Conservation (phyloP, 2,329 filamentous ascomycete genomes). For the Chaetomiaceae sp. region DNA sequence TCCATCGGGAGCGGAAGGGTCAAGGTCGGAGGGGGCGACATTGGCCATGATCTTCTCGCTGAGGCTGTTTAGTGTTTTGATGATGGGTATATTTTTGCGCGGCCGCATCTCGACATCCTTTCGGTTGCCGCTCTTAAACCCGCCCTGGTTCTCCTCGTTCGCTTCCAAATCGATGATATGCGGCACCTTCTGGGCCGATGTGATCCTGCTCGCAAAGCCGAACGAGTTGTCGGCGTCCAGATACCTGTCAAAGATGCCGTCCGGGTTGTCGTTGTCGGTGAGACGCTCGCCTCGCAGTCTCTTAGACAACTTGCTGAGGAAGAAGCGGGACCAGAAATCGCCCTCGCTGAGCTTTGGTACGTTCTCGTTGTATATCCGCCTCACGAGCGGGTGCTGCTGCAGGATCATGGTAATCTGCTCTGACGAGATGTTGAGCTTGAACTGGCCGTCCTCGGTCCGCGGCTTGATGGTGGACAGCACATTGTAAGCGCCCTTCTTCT, state of each 20-base stretch:
- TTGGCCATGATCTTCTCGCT: constrained; percentile 92
- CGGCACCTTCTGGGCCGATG: constrained; percentile 61
- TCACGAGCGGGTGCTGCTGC: constrained; percentile 84
- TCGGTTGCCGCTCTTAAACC: constrained; percentile 71
- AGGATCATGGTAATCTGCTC: constrained; percentile 94
- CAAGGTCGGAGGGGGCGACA: constrained; percentile 71
- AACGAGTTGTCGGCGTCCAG: constrained; percentile 63
- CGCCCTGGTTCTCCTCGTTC: constrained; percentile 93
- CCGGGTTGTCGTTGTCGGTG: constrained; percentile 66
- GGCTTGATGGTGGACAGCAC: constrained; percentile 87
- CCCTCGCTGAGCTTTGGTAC: constrained; percentile 73
- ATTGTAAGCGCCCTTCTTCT: constrained; percentile 87
- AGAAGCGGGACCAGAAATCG: constrained; percentile 92
- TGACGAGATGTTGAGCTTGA: constrained; percentile 76
- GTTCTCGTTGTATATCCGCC: constrained; percentile 86
- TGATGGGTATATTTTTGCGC: constrained; percentile 73
- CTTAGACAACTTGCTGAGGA: constrained; percentile 83
- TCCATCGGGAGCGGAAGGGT: constrained; percentile 48
- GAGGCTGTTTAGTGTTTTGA: constrained; percentile 80
- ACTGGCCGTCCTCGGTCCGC: constrained; percentile 64
- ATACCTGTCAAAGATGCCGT: constrained; percentile 81
- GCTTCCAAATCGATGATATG: constrained; percentile 88
- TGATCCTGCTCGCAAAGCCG: constrained; percentile 46
- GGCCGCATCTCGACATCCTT: constrained; percentile 89
- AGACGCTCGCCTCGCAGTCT: constrained; percentile 86